These are phyloP conservation scores for Dittrichia graveolens DNA, from an alignment of 129 eudicot species.

Conservation along the genomic window DNA sequence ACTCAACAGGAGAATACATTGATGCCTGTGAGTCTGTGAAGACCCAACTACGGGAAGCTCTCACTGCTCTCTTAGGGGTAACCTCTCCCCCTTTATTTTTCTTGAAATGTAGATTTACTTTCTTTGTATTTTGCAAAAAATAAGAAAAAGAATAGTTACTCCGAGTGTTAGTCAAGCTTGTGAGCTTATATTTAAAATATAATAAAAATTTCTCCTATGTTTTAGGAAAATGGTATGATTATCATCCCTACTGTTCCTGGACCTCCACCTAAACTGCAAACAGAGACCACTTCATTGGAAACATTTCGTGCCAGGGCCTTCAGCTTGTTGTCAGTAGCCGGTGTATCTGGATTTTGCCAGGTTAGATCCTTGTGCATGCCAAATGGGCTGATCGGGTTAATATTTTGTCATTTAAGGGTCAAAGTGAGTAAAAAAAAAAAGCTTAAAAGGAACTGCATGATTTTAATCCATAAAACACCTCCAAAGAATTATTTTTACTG, in stretches of 20 bases:
- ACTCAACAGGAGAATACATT: conserved; percentile 53
- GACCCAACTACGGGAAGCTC: conserved; percentile 67
- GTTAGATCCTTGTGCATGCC: conserved; percentile 36
- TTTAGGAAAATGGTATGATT: conserved; percentile 66
- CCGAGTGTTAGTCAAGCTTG: not conserved
- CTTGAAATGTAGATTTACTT: no score
- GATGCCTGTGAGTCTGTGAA: conserved; percentile 45
- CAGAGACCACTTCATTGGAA: conserved; percentile 64
- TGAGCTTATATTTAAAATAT: not conserved
- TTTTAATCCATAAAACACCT: no score
- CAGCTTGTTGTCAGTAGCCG: conserved; percentile 79
- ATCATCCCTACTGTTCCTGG: conserved; percentile 90
- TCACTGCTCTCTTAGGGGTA: conserved; percentile 70
- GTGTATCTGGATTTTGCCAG: conserved; percentile 96
- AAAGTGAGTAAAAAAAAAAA: no score
- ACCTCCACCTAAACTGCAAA: conserved; percentile 79
- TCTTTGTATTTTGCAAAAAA: not conserved
- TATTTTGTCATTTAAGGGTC: no score
- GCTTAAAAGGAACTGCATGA: no score
- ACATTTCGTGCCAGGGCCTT: conserved; percentile 78
- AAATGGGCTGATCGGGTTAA: not conserved
- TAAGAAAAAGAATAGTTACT: not conserved
- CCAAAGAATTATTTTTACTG: no score
- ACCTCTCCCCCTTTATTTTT: not conserved
- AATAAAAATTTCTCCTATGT: not conserved